phyloP scores from a whole-genome alignment of 2,329 filamentous ascomycete species.

The Fusarium sp. region DNA sequence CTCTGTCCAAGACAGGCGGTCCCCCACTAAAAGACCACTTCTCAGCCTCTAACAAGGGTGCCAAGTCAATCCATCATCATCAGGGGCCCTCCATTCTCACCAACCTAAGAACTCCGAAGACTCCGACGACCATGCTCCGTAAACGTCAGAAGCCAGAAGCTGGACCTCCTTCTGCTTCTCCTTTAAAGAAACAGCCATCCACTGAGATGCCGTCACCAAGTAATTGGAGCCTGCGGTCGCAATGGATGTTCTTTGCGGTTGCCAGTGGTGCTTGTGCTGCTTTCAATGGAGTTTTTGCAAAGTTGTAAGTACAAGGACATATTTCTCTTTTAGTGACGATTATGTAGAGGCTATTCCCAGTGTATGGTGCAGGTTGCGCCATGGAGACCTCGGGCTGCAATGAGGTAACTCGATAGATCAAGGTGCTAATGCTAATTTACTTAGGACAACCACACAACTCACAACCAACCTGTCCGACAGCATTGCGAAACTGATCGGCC shows the following conservation, averaged over 20 bases:
- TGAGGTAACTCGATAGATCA: not conserved
- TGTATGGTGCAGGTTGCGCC: not conserved
- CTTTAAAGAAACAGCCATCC: not conserved
- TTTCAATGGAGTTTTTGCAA: conserved; percentile 85
- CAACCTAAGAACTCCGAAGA: conserved; percentile 16
- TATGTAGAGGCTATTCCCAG: not conserved
- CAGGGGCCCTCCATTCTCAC: conserved; percentile 23
- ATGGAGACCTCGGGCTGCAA: too few species aligned
- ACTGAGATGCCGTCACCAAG: conserved; percentile 12
- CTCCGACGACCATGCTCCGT: conserved; percentile 42
- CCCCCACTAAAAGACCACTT: conserved; percentile 32
- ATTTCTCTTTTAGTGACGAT: not conserved
- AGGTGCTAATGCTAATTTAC: not conserved
- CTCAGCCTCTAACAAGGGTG: conserved; percentile 21
- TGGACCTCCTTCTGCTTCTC: not conserved
- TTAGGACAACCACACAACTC: conserved; percentile 65
- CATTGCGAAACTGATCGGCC: conserved; percentile 56
- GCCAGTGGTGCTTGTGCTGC: conserved; percentile 81
- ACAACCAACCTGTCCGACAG: conserved; percentile 58
- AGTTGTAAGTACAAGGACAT: conserved; percentile 67
- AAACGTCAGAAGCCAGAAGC: conserved; percentile 36
- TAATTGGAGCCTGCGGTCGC: conserved; percentile 48
- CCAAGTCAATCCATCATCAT: conserved; percentile 32
- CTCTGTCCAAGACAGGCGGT: not conserved
- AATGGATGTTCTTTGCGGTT: conserved; percentile 75